Percentiles rank a stretch among this genome's conserved stretches.
Conservation (phyloP, 495 filamentous ascomycete species). For the Podospora comata region DNA sequence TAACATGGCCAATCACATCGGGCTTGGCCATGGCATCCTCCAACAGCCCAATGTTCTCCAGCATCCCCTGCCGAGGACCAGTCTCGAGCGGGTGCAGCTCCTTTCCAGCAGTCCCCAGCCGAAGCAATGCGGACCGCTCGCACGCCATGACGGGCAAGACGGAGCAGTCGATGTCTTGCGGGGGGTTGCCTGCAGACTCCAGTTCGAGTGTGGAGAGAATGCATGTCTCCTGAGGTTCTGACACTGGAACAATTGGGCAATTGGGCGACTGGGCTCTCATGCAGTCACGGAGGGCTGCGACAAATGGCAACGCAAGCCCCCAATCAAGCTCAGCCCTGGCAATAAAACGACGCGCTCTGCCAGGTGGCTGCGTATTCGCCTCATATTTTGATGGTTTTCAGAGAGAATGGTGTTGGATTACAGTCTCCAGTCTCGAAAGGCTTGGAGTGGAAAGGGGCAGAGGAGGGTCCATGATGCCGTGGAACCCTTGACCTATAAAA, state of each 20-base stretch:
- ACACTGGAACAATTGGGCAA: constrained; percentile 21
- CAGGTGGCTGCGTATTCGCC: constrained; percentile 17
- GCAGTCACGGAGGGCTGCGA: constrained; percentile 14
- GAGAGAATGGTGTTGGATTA: not conserved
- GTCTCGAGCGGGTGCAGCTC: constrained; percentile 16
- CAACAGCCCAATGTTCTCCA: constrained; percentile 21
- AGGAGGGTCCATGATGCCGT: not conserved
- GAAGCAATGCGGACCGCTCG: constrained; percentile 5
- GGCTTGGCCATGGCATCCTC: constrained; percentile 15
- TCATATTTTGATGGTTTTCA: not conserved
- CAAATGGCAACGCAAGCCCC: constrained; percentile 1
- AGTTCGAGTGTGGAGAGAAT: constrained; percentile 13
- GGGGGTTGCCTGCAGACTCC: constrained; percentile 7
- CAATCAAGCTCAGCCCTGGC: constrained; percentile 1
- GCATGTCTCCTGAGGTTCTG: constrained; percentile 9
- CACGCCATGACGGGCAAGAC: constrained; percentile 3
- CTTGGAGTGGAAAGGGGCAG: constrained; percentile 7
- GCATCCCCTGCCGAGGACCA: constrained; percentile 23
- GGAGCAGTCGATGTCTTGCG: not conserved
- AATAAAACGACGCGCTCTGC: constrained; percentile 11
- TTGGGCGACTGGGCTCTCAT: constrained; percentile 23
- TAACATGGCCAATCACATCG: constrained; percentile 44
- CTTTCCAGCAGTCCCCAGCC: constrained; percentile 15
- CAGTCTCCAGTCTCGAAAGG: not conserved
- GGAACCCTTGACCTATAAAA: constrained; percentile 6